A percentile compares a stretch with the other conserved stretches of the same genome.
phyloP scores from a whole-genome alignment of 2,329 filamentous ascomycete genomes.

The Aspergillus sp. region DNA sequence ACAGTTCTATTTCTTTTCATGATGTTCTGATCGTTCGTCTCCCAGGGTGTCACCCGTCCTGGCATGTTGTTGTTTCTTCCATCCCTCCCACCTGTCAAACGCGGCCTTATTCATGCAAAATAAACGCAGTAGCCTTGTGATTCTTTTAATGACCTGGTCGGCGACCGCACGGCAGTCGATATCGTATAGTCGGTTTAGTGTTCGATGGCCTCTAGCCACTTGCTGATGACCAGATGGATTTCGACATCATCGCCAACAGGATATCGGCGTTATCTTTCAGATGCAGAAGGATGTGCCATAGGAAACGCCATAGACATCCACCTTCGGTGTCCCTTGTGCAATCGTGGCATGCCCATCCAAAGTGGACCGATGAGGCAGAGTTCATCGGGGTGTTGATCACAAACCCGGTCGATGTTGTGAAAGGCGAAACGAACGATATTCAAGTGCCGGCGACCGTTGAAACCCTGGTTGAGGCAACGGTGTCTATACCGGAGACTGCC shows the following conservation, averaged over 20 bases:
- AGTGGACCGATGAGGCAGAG: constrained; percentile 49
- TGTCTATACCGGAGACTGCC: constrained; percentile 45
- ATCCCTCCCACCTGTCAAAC: no score
- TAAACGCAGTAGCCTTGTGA: no score
- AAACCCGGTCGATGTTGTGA: constrained; percentile 48
- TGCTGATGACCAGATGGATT: no score
- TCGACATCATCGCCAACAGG: constrained; percentile 41
- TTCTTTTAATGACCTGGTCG: no score
- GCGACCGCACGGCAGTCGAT: no score
- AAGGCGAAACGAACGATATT: constrained; percentile 52
- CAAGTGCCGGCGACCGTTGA: constrained; percentile 52
- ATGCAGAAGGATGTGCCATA: constrained; percentile 52
- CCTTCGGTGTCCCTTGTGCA: constrained; percentile 33
- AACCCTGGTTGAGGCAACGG: constrained; percentile 52
- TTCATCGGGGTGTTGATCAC: constrained; percentile 52
- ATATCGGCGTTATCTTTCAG: constrained; percentile 48
- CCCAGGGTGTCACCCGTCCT: no score
- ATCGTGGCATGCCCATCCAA: constrained; percentile 50
- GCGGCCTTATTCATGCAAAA: no score
- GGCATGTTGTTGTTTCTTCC: no score
- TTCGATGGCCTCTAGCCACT: no score
- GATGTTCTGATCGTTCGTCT: no score
- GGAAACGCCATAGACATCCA: constrained; percentile 17
- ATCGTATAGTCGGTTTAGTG: no score
- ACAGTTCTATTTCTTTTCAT: no score